Conservation (phyloP, 495 filamentous ascomycete genomes). For the Beverwykella pulmonaria region DNA sequence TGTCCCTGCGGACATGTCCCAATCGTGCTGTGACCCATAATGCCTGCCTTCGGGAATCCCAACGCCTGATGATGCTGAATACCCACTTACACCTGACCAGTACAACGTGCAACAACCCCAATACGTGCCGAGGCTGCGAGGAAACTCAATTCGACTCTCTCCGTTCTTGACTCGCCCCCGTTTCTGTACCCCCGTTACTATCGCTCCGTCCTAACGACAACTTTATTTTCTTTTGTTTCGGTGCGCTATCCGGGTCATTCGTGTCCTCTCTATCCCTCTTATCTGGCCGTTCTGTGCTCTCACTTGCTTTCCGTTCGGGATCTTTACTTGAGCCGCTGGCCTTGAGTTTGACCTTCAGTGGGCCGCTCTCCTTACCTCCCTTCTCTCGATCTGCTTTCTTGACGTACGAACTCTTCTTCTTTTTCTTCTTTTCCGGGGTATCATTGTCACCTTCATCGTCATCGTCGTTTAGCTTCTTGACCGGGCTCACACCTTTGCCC, state of each 20-base stretch:
- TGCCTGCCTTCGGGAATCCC: background rate
- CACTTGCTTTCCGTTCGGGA: constrained; percentile 20
- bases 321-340: constrained; percentile 15
- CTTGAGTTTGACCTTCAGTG: constrained; percentile 35
- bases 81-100: background rate
- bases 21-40: background rate
- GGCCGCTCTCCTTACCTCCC: constrained; percentile 19
- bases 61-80: constrained; percentile 23
- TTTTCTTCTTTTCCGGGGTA: constrained; percentile 54
- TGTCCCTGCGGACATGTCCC: background rate
- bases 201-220: constrained; percentile 15
- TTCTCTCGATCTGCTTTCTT: constrained; percentile 39
- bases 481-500: constrained; percentile 41
- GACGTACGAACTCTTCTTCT: constrained; percentile 41
- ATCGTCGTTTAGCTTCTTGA: constrained; percentile 31
- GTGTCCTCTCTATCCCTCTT: constrained; percentile 37
- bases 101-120: background rate
- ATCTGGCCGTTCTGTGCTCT: constrained; percentile 18
- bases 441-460: constrained; percentile 53
- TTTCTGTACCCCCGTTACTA: background rate
- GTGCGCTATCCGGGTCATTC: constrained; percentile 24
- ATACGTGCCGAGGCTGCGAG: background rate
- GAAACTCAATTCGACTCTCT: background rate
- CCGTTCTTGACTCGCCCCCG: background rate
- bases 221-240: constrained; percentile 38